Percentiles rank a stretch among this genome's conserved stretches.
These are phyloP conservation scores for Selenicereus undatus DNA, from an alignment of 148 eudicot genomes.

Conservation along the genomic window DNA sequence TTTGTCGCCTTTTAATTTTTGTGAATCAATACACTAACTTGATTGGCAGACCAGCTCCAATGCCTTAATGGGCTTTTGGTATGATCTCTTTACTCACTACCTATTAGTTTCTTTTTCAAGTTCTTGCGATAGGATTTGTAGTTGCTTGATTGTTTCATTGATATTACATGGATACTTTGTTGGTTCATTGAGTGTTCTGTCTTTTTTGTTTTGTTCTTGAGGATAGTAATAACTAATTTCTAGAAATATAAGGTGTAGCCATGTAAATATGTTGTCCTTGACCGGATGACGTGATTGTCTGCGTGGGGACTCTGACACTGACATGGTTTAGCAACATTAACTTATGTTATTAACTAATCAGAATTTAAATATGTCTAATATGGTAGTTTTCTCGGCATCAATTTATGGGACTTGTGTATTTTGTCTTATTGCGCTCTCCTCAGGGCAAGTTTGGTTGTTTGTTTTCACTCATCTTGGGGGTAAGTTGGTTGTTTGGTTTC, in stretches of 20 bases:
- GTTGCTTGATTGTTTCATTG: too few species aligned
- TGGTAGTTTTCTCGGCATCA: too few species aligned
- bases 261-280: neutral
- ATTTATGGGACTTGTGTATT: neutral
- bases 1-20: constrained; percentile 66
- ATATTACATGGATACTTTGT: too few species aligned
- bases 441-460: neutral
- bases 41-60: constrained; percentile 92
- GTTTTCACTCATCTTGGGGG: neutral
- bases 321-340: neutral
- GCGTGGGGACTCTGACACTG: neutral
- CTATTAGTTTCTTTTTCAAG: too few species aligned
- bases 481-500: neutral
- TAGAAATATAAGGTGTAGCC: neutral
- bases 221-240: too few species aligned
- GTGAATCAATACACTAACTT: constrained; percentile 86
- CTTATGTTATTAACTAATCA: neutral
- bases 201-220: too few species aligned
- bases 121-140: too few species aligned
- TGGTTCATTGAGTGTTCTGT: too few species aligned
- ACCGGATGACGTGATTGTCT: neutral
- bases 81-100: too few species aligned
- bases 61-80: too few species aligned
- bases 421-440: neutral
- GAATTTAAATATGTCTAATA: neutral